A percentile compares a stretch with the other conserved stretches of the same genome.
Conservation (phyloP, 768 basidiomycete genomes). For the Mycena alexandri region DNA sequence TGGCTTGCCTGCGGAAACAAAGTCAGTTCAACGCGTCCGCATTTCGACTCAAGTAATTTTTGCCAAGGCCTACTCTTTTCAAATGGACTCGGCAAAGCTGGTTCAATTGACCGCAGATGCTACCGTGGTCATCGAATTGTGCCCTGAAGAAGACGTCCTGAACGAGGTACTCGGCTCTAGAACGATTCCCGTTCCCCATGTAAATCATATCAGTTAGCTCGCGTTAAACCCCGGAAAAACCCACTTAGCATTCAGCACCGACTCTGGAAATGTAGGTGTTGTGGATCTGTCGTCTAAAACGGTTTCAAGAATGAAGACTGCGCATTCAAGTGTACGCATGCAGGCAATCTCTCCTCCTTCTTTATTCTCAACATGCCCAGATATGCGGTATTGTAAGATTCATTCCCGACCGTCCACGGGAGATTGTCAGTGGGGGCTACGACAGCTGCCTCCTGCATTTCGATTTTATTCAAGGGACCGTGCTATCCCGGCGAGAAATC, state of each 20-base stretch:
- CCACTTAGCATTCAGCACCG: slow-evolving; percentile 76
- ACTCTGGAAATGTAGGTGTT: slow-evolving; percentile 76
- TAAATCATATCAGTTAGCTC: slow-evolving; percentile 67
- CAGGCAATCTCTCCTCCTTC: background rate
- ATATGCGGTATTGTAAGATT: slow-evolving; percentile 79
- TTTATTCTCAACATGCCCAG: slow-evolving; percentile 51
- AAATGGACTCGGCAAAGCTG: slow-evolving; percentile 62
- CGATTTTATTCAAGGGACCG: slow-evolving; percentile 67
- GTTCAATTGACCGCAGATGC: slow-evolving; percentile 69
- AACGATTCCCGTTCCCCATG: slow-evolving; percentile 9
- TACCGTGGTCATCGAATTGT: slow-evolving; percentile 56
- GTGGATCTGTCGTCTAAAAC: slow-evolving; percentile 66
- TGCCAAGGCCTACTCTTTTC: slow-evolving; percentile 58
- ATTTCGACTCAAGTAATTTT: background rate
- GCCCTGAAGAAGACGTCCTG: slow-evolving; percentile 67
- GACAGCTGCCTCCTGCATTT: slow-evolving; percentile 78
- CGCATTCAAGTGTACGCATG: slow-evolving; percentile 71
- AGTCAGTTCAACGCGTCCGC: slow-evolving; percentile 52
- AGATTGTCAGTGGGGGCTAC: slow-evolving; percentile 84
- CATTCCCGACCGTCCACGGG: slow-evolving; percentile 76
- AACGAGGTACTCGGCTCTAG: slow-evolving; percentile 71
- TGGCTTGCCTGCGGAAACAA: slow-evolving; percentile 78
- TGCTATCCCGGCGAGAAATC: slow-evolving; percentile 71
- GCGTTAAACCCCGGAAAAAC: slow-evolving; percentile 66
- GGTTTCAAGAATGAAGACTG: slow-evolving; percentile 69